Evolutionary conservation across 331 rosid genomes (phyloP), one percentile per base, ranked within the genome.

Genomic region (Rosa hybrid): DNA sequence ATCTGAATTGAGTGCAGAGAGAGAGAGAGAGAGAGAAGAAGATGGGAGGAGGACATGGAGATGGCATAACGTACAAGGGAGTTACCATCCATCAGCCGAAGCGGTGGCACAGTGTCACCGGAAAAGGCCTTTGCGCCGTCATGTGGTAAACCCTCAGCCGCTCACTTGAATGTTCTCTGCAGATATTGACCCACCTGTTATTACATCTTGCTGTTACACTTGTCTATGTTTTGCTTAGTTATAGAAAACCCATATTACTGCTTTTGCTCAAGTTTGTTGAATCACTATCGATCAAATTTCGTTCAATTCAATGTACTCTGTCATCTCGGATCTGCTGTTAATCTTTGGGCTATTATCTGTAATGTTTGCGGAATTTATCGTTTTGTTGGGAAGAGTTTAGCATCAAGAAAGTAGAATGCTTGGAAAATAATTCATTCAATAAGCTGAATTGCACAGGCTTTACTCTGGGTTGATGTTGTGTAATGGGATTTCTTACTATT

Each of bases 51-150:
- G 98, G 97, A 72, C 92, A 90, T 18, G 97, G 97, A 13, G 88
- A 79, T 14, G 78, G 98, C 76, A 88, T 87, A 1, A 92, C 92
- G 9, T 92, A 81, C 88, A 94, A 91, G 84, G 97, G 98, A 38
- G 1, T 94, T 42, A 90, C 97, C 13, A 57, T 94, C 42, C 97
- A 94, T 79, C 89, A 82, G 5, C 98, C 97, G 0, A 94, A 94
- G 83, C 95, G 98, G 25, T 94, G 98, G 97, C 98, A 94, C 80
- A 44, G 75, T 1, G 64, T 92, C 84, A 91, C 98, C 76, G 98
- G 98, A 53, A 94, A 92, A 88, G 98, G 98, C 78, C n/a, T 94
- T 77, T 94, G 98, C 42, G 97, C 98, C 71, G 83, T 92, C 72
- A 94, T 94, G 98, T 94, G 98, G 98, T 94, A 71, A 23, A 4